phyloP scores from a whole-genome alignment of 768 basidiomycete species.

The Dacryopinax spathularia region DNA sequence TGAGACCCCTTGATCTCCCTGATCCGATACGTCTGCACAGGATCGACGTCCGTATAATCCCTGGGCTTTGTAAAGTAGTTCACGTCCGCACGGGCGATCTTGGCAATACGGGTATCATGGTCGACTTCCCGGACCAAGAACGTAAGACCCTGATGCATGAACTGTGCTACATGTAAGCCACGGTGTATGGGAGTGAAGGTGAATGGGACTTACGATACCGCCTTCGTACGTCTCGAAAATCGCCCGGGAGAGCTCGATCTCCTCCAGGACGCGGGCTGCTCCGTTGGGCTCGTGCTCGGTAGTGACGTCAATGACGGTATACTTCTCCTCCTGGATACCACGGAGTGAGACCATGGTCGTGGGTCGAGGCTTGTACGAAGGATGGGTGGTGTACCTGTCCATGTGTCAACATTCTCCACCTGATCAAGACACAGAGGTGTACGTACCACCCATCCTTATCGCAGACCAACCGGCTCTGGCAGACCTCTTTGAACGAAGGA shows the following conservation, averaged over 20 bases:
- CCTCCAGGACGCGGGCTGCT: conserved; percentile 46
- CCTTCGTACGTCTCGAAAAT: conserved; percentile 80
- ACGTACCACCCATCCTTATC: conserved; percentile 72
- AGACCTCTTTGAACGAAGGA: conserved; percentile 40
- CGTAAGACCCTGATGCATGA: conserved; percentile 74
- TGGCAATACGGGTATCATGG: conserved; percentile 62
- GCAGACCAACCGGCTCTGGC: conserved; percentile 41
- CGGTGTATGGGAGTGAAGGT: not conserved
- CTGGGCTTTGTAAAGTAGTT: conserved; percentile 73
- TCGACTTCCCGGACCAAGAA: conserved; percentile 72
- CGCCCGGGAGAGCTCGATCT: conserved; percentile 68
- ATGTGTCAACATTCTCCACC: no score
- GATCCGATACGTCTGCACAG: conserved; percentile 61
- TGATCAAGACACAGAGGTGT: no score
- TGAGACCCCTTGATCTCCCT: conserved; percentile 44
- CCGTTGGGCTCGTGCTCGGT: conserved; percentile 27
- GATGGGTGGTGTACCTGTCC: conserved; percentile 65
- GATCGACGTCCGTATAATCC: conserved; percentile 75
- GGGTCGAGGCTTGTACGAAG: conserved; percentile 65
- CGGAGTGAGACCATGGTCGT: conserved; percentile 59
- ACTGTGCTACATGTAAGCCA: conserved; percentile 30
- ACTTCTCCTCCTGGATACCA: conserved; percentile 64
- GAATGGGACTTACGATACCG: conserved; percentile 43
- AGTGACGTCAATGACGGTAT: conserved; percentile 54
- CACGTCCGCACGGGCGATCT: conserved; percentile 57